Percentiles rank a stretch among this genome's conserved stretches.
These are phyloP conservation scores for Taxillus chinensis DNA, from an alignment of 164 flowering plant species.

Conservation along the genomic window DNA sequence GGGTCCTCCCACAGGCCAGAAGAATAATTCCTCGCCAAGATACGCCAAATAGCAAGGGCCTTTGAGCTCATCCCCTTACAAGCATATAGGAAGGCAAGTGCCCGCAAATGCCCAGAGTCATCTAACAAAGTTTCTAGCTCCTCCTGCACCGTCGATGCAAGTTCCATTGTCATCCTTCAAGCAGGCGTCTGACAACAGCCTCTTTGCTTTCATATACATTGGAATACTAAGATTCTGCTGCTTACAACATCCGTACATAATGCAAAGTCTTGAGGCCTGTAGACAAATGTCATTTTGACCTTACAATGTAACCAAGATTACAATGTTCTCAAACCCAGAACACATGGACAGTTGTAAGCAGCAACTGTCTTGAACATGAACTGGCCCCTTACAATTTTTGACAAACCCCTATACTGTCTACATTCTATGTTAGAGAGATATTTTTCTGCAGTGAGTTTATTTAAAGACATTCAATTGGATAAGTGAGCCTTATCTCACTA, in stretches of 20 bases:
- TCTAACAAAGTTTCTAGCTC: slow-evolving; percentile 83
- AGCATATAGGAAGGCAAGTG: slow-evolving; percentile 90
- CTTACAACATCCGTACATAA: slow-evolving; percentile 33
- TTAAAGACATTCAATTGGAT: background rate
- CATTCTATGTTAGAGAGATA: background rate
- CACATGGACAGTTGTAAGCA: slow-evolving; percentile 1
- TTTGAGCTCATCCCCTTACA: slow-evolving; percentile 79
- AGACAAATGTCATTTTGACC: slow-evolving; percentile 12
- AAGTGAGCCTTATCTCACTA: background rate
- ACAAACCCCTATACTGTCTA: background rate
- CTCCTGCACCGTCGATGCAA: slow-evolving; percentile 91
- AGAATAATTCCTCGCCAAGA: slow-evolving; percentile 58
- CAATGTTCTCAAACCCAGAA: slow-evolving; percentile 9
- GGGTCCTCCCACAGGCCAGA: slow-evolving; percentile 54
- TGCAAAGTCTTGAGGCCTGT: slow-evolving; percentile 36
- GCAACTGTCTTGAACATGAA: slow-evolving; percentile 1
- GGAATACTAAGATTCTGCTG: slow-evolving; percentile 42
- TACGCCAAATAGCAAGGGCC: slow-evolving; percentile 78
- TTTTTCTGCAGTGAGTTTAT: background rate
- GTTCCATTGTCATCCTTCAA: slow-evolving; percentile 67
- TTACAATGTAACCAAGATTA: slow-evolving; percentile 5
- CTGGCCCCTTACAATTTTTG: background rate
- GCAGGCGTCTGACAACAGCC: slow-evolving; percentile 43
- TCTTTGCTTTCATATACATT: slow-evolving; percentile 39
- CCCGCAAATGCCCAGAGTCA: slow-evolving; percentile 86